Conservation (phyloP, 805 yeast species). For the Lipomyces oligophaga region DNA sequence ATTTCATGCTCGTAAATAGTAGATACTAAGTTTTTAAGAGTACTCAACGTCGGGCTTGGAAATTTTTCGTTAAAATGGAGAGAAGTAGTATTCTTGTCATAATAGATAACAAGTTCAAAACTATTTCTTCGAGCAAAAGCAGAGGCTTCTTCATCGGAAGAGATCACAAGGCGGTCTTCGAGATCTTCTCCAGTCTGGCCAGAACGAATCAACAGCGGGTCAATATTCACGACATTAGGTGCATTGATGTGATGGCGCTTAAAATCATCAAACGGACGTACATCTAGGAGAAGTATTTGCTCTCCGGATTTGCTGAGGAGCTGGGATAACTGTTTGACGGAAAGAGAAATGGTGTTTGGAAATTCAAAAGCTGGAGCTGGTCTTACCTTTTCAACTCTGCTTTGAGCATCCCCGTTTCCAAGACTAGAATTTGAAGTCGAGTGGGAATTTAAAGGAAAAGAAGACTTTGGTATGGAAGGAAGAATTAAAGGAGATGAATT, state of each 20-base stretch:
- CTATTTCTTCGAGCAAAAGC: conserved; percentile 51
- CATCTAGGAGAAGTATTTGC: conserved; percentile 62
- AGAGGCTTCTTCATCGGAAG: conserved; percentile 54
- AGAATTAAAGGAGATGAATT: no score
- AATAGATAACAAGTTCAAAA: conserved; percentile 63
- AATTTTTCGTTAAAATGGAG: conserved; percentile 24
- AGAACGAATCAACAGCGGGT: conserved; percentile 56
- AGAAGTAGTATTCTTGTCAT: conserved; percentile 45
- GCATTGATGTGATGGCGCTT: conserved; percentile 60
- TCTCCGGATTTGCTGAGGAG: conserved; percentile 32
- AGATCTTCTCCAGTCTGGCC: conserved; percentile 60
- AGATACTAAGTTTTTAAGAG: conserved; percentile 37
- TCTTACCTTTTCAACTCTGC: no score
- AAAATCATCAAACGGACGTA: conserved; percentile 58
- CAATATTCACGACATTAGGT: conserved; percentile 63
- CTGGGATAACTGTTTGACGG: conserved; percentile 30
- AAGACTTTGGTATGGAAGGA: no score
- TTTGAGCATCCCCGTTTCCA: no score
- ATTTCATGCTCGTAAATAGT: conserved; percentile 42
- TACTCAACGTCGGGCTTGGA: conserved; percentile 20
- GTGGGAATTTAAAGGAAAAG: no score
- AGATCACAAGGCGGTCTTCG: conserved; percentile 55
- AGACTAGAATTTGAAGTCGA: no score
- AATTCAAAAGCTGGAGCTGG: conserved; percentile 15
- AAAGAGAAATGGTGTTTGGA: conserved; percentile 33